These are phyloP conservation scores for Auricularia auricula-judae DNA, from an alignment of 768 basidiomycete species.

Conservation along the genomic window DNA sequence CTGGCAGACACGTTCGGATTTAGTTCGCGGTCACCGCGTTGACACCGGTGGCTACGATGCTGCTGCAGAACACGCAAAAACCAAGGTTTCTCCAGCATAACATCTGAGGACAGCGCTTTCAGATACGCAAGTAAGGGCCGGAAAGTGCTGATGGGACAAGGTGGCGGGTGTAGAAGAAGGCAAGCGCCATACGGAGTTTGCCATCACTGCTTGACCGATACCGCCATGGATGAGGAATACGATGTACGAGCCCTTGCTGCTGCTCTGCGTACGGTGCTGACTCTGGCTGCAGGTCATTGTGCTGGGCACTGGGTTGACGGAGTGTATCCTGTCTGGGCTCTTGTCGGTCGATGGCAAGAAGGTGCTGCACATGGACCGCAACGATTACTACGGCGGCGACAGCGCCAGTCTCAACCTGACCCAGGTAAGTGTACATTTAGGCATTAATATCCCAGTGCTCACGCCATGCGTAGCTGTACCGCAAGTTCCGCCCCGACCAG, in stretches of 20 bases:
- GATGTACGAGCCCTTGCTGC: conserved; percentile 44
- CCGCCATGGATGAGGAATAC: conserved; percentile 95
- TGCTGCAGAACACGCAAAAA: too few relatives aligned
- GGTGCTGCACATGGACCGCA: conserved; percentile 96
- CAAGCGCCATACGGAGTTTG: not conserved
- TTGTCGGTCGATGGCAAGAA: conserved; percentile 99
- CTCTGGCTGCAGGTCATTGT: conserved; percentile 58
- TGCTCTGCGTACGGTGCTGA: not conserved
- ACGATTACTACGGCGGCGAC: conserved; percentile 98
- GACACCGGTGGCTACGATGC: too few relatives aligned
- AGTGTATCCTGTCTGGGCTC: conserved; percentile 95
- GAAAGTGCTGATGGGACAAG: too few relatives aligned
- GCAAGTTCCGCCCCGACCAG: conserved; percentile 81
- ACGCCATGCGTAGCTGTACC: conserved; percentile 60
- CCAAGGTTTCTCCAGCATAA: too few relatives aligned
- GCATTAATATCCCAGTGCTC: not conserved
- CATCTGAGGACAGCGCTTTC: too few relatives aligned
- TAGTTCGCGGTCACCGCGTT: too few relatives aligned
- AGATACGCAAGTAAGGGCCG: too few relatives aligned
- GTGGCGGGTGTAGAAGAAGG: not conserved
- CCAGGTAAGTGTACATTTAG: conserved; percentile 47
- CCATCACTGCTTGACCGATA: not conserved
- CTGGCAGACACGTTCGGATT: too few relatives aligned
- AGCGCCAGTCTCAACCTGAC: conserved; percentile 95
- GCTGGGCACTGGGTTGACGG: conserved; percentile 93